phyloP scores from a whole-genome alignment of 2,329 filamentous ascomycete species.

The Fusarium chlamydosporum region DNA sequence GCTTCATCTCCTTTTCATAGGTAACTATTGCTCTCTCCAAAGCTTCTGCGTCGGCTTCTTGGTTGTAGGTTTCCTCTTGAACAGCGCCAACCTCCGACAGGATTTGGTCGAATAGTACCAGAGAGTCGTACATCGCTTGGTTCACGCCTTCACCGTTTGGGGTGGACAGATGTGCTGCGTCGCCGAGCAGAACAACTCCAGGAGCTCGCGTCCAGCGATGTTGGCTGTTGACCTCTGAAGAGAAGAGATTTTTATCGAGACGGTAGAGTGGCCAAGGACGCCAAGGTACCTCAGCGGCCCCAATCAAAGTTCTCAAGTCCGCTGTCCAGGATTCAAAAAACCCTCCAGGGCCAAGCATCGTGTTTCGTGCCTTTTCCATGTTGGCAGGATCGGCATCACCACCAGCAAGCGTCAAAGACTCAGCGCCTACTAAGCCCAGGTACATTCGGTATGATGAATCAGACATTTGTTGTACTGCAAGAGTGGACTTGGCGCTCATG shows the following conservation, averaged over 20 bases:
- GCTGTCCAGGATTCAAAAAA: constrained; percentile 4
- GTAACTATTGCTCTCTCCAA: background rate
- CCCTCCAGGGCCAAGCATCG: background rate
- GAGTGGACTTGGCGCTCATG: background rate
- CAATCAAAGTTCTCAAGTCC: background rate
- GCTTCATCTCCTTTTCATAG: constrained; percentile 11
- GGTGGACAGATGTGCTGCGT: constrained; percentile 10
- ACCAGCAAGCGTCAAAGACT: background rate
- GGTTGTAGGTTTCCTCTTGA: background rate
- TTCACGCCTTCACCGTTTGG: constrained; percentile 18
- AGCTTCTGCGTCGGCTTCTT: background rate
- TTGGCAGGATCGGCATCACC: constrained; percentile 6
- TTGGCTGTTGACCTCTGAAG: background rate
- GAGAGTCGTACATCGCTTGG: constrained; percentile 16
- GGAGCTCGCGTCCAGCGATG: background rate
- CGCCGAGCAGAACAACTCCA: background rate
- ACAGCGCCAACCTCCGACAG: background rate
- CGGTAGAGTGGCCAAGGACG: constrained; percentile 19
- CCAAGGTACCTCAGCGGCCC: constrained; percentile 2
- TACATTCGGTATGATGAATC: constrained; percentile 12
- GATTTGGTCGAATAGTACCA: background rate
- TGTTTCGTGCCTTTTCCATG: constrained; percentile 10
- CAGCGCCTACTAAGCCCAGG: constrained; percentile 1
- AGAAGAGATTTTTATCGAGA: background rate
- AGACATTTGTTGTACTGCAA: constrained; percentile 7